Conservation (phyloP, 139 green algal species). For the Micractinium conductrix region DNA sequence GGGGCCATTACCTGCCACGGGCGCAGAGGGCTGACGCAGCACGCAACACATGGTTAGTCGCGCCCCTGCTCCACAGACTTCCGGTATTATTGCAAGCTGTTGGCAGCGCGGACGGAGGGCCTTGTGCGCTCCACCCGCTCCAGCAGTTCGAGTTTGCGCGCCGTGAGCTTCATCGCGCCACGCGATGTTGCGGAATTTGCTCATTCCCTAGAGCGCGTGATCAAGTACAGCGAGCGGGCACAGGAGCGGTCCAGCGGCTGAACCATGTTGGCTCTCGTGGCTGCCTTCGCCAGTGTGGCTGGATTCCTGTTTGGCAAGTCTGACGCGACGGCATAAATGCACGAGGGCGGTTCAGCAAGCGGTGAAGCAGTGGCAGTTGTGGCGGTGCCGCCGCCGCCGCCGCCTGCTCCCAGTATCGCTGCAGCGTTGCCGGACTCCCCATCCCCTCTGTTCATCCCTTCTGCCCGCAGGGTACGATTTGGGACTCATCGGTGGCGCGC, state of each 20-base stretch:
- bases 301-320: slow-evolving; percentile 74
- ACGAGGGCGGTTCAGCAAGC: not conserved
- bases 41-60: no score
- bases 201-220: no score
- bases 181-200: no score
- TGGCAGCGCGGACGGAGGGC: no score
- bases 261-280: slow-evolving; percentile 33
- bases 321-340: no score
- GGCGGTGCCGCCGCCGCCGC: not conserved
- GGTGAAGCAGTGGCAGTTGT: not conserved
- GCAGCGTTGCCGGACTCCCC: not conserved
- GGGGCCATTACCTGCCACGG: no score
- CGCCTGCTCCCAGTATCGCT: not conserved
- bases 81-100: no score
- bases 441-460: not conserved
- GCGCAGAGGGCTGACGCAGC: no score
- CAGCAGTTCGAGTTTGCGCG: not conserved
- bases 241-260: not conserved
- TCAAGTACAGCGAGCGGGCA: no score
- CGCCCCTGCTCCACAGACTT: no score
- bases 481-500: slow-evolving; percentile 62
- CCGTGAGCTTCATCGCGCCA: not conserved
- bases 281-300: slow-evolving; percentile 66
- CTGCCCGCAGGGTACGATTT: slow-evolving; percentile 55
- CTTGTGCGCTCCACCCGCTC: no score